These are phyloP conservation scores for Plasmodium adleri DNA, from an alignment of 169 alveolate genomes.

Conservation along the genomic window DNA sequence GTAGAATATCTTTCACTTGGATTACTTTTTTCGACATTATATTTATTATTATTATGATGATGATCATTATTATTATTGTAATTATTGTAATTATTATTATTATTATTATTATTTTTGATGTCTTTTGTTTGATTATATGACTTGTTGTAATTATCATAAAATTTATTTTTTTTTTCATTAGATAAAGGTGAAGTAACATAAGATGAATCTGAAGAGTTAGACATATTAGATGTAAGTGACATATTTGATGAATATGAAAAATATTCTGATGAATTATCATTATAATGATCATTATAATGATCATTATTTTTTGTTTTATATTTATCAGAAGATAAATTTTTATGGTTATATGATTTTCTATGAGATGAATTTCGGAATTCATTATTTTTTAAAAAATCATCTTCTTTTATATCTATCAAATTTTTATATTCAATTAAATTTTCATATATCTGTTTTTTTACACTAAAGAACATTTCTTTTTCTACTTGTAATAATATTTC, in stretches of 20 bases:
- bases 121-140: too few species aligned
- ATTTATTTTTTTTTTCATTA: too few species aligned
- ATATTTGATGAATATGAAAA: too few species aligned
- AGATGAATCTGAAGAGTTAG: constrained; percentile 14
- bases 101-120: too few species aligned
- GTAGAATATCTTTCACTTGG: not conserved
- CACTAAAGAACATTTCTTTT: constrained; percentile 66
- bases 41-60: not conserved
- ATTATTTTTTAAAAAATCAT: constrained; percentile 69
- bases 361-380: constrained; percentile 7
- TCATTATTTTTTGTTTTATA: too few species aligned
- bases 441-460: constrained; percentile 61
- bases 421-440: constrained; percentile 67
- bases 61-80: not conserved
- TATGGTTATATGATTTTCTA: not conserved
- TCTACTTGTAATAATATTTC: constrained; percentile 69
- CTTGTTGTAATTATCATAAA: too few species aligned
- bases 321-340: not conserved
- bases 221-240: not conserved
- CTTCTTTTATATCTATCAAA: constrained; percentile 74
- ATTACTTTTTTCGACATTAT: not conserved
- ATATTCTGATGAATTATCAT: too few species aligned
- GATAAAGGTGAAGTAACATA: constrained; percentile 6
- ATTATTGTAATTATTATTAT: too few species aligned
- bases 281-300: too few species aligned